Evolutionary conservation across 805 yeast genomes (phyloP), one percentile per base, ranked within the genome.

Genomic region (Pichia thaimueangensis): DNA sequence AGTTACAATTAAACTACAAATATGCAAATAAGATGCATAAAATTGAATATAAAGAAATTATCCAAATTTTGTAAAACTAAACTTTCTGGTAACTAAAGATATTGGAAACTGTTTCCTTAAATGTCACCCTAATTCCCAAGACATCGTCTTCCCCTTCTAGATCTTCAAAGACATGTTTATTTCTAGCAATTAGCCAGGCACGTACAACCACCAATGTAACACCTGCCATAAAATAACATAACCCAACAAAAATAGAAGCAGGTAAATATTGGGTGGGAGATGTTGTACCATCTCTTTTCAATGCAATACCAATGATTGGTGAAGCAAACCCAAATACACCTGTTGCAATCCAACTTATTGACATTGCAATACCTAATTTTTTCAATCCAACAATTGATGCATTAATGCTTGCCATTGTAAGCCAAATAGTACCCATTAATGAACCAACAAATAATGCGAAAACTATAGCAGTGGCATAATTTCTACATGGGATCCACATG

Each of bases 391-490:
- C 72, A 21, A 78, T 60, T 39, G 78, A 58, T 1, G 81, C 71
- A 1, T 69, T 57, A 21, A 76, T 62, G 3, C 83, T 69, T 1
- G 80, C 72, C 46, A 71, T 49, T 3, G 76, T 69, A 4, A 79
- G 73, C 73, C 78, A 80, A 33, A 79, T 63, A 10, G 77, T 64
- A 3, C 86, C 86, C 81, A 80, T 79, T 25, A 73, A 40, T 0
- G 68, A 62, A 29, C 87, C 87, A 49, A 63, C 67, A 5, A 79
- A 47, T 13, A 79, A 25, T 1, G 76, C 75, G 53, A 78, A 74
- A 0, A 62, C 69, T 6, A 78, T 52, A 1, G 78, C 74, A 1
- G 82, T 74, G 1, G 81, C 80, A 45, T 60, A 70, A 51, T 75
- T 78, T 44, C 74, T 62, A 13, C 78, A 73, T 2, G 83, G 82